Evolutionary conservation across 257 asterid species (phyloP), one percentile per base, ranked within the genome.

Genomic region (Agastache rugosa): DNA sequence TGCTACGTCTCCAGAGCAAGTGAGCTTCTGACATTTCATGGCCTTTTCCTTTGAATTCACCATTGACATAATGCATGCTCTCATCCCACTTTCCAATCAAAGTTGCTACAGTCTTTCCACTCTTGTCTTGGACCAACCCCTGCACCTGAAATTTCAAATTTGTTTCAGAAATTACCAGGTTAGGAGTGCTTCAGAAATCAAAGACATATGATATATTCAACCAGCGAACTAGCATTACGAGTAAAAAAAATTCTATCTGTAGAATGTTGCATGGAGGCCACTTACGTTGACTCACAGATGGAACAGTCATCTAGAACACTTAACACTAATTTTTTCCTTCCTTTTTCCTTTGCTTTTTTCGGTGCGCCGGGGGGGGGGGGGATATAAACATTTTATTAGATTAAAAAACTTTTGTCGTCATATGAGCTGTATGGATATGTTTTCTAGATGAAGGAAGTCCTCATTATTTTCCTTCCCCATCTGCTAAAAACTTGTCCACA

Each of bases 61-160:
- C 98, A 59, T 86, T 51, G 34, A 90, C 87, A 72, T 82, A 94
- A 85, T 88, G 91, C 89, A 91, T 80, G 86, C 97, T 94, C 82
- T 92, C 96, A 75, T 91, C 97, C 98, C 98, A 94, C 83, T 94
- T 94, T 44, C 98, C 98, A 23, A 88, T 87, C 78, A 94, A 63
- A 60, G 97, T 88, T 31, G 97, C 97, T 39, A 84, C 86, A 7
- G 93, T 88, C 82, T 87, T 94, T 53, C 98, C 98, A 73, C 77
- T 83, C 81, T 81, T 83, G 81, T 94, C 98, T 80, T 88, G 97
- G 70, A 92, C 95, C 17, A 82, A 56, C 65, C 98, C 98, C 66
- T 88, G 97, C 67, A 89, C 97, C 97, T 91, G 90, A 80, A 78
- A 75, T 19, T n/a, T 8, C 45, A 22, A 63, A 67, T 25, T 74